Conservation (phyloP, 345 rosid genomes). For the Cardamine occulta region DNA sequence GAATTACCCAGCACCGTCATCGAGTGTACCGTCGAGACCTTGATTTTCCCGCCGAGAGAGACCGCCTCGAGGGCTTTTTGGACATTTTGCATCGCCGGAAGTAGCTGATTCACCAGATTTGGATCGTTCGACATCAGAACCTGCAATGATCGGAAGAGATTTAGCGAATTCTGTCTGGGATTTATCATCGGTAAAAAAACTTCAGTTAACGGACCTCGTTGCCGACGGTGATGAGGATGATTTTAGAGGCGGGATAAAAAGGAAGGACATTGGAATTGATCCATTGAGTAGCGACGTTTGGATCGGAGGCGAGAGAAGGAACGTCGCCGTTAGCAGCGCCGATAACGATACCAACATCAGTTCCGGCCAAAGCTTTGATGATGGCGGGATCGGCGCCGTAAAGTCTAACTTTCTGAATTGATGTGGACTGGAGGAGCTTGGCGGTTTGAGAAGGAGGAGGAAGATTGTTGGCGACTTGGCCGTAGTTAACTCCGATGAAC, state of each 20-base stretch:
- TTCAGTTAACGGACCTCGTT: slow-evolving; percentile 62
- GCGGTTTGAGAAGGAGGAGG: slow-evolving; percentile 87
- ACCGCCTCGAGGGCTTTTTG: slow-evolving; percentile 73
- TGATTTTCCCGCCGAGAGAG: slow-evolving; percentile 72
- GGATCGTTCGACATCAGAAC: slow-evolving; percentile 70
- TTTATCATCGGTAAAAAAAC: neutral
- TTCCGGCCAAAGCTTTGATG: slow-evolving; percentile 75
- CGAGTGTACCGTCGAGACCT: slow-evolving; percentile 88
- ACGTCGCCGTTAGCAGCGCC: slow-evolving; percentile 80
- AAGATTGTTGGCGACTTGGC: slow-evolving; percentile 86
- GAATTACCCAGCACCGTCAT: slow-evolving; percentile 80
- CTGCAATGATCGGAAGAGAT: slow-evolving; percentile 37
- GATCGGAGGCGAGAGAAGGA: slow-evolving; percentile 79
- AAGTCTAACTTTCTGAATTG: slow-evolving; percentile 71
- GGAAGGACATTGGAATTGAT: slow-evolving; percentile 71
- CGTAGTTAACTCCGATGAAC: slow-evolving; percentile 86
- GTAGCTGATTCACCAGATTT: slow-evolving; percentile 67
- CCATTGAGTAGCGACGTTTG: slow-evolving; percentile 79
- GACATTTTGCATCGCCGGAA: slow-evolving; percentile 86
- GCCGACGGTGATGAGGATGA: slow-evolving; percentile 82
- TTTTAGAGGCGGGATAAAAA: slow-evolving; percentile 80
- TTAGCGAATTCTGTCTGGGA: neutral
- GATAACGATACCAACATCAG: slow-evolving; percentile 75
- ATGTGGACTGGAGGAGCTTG: slow-evolving; percentile 76
- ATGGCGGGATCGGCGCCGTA: slow-evolving; percentile 88